Percentiles rank a stretch among this genome's conserved stretches.
Evolutionary conservation across 805 yeast genomes (phyloP).

Genomic region (Geotrichum ghanense): DNA sequence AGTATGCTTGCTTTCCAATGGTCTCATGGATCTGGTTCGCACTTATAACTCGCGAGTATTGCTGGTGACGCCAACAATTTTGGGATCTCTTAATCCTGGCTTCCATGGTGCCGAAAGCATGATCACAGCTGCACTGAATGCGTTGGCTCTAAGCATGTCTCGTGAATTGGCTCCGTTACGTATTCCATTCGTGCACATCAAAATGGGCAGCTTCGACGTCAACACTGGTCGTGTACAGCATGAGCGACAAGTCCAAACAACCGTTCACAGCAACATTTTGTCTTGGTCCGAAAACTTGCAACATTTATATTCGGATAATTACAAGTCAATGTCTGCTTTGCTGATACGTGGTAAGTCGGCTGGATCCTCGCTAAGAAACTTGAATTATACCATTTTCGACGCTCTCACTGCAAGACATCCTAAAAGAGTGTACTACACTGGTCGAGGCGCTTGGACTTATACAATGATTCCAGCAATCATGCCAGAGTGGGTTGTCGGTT

Average conservation of each 20-base stretch:
- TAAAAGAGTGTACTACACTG: constrained; percentile 23
- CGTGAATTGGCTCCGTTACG: constrained; percentile 34
- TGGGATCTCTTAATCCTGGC: constrained; percentile 42
- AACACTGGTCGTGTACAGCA: constrained; percentile 21
- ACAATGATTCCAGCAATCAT: constrained; percentile 16
- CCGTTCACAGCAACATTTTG: constrained; percentile 30
- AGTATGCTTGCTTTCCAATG: constrained; percentile 40
- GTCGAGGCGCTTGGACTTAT: constrained; percentile 24
- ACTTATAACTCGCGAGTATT: constrained; percentile 39
- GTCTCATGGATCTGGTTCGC: constrained; percentile 44
- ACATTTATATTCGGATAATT: constrained; percentile 26
- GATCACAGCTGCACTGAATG: constrained; percentile 34
- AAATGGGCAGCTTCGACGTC: constrained; percentile 37
- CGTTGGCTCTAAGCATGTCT: constrained; percentile 29
- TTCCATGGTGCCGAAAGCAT: constrained; percentile 55
- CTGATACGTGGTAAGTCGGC: constrained; percentile 20
- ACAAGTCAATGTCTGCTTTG: constrained; percentile 21
- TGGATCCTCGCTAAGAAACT: constrained; percentile 21
- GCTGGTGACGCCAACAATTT: constrained; percentile 43
- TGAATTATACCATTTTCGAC: constrained; percentile 24
- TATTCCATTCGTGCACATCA: constrained; percentile 33
- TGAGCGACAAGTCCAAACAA: constrained; percentile 22
- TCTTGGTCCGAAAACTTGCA: constrained; percentile 31
- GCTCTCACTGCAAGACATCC: constrained; percentile 19
- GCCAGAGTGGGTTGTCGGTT: constrained; percentile 26